Conservation (phyloP, 1,139 yeast species). For the Wickerhamomyces sp. region DNA sequence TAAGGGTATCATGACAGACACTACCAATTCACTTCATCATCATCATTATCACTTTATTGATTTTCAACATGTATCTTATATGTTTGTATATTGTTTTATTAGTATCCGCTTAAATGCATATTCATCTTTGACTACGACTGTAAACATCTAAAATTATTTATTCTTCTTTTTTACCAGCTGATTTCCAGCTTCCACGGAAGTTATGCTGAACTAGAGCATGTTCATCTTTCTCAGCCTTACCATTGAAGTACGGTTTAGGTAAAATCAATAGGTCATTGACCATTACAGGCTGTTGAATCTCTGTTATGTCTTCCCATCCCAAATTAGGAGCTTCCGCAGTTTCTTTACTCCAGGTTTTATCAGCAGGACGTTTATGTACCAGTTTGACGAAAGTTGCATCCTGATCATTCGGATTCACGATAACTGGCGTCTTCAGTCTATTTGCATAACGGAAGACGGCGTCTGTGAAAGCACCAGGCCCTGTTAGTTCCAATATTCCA, state of each 20-base stretch:
- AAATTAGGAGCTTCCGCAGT: not conserved
- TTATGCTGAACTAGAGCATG: conserved; percentile 9
- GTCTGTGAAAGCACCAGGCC: conserved; percentile 58
- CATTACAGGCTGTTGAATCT: conserved; percentile 1
- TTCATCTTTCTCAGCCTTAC: conserved; percentile 6
- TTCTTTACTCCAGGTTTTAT: conserved; percentile 2
- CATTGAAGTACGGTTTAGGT: conserved; percentile 11
- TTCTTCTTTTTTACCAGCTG: not conserved
- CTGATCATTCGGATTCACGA: conserved; percentile 24
- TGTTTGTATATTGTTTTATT: not conserved
- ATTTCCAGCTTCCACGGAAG: conserved; percentile 14
- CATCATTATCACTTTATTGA: not conserved
- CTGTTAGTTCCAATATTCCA: conserved; percentile 56
- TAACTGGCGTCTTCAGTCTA: conserved; percentile 28
- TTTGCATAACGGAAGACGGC: conserved; percentile 44
- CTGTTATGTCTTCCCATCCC: conserved; percentile 2
- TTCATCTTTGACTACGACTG: not conserved
- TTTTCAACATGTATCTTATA: not conserved
- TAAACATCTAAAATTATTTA: not conserved
- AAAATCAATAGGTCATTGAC: not conserved
- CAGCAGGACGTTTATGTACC: conserved; percentile 7
- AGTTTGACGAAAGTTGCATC: conserved; percentile 5
- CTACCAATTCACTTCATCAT: not conserved
- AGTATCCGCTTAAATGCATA: not conserved
- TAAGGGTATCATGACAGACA: not conserved